phyloP scores from a whole-genome alignment of 352 stramenopile species.

The Thalassiosira livingstoniorum region DNA sequence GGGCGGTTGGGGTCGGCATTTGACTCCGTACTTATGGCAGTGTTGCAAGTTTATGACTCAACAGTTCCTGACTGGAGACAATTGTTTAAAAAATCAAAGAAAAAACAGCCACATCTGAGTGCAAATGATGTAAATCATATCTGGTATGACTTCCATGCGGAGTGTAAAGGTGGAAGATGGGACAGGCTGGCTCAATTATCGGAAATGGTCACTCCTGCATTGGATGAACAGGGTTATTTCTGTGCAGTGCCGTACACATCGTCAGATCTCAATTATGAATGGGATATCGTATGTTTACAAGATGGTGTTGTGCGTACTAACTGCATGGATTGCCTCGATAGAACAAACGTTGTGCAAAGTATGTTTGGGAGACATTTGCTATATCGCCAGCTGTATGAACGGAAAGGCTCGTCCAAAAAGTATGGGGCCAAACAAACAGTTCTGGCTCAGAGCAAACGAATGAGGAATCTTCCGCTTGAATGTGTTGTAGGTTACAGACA shows the following conservation, averaged over 20 bases:
- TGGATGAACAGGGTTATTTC: conserved; percentile 86
- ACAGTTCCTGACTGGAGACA: no score
- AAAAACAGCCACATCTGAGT: conserved; percentile 13
- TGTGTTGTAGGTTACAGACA: conserved; percentile 45
- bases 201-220: conserved; percentile 88
- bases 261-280: conserved; percentile 31
- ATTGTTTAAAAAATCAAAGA: background rate
- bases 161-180: conserved; percentile 94
- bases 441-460: conserved; percentile 27
- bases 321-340: conserved; percentile 98
- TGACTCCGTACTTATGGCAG: conserved; percentile 81
- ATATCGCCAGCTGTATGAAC: conserved; percentile 88
- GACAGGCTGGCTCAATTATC: conserved; percentile 91
- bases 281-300: conserved; percentile 81
- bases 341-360: conserved; percentile 97
- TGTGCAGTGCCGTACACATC: conserved; percentile 33
- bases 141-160: conserved; percentile 98
- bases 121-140: conserved; percentile 85
- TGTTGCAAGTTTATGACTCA: conserved; percentile 85
- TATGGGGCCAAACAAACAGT: conserved; percentile 17
- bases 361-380: conserved; percentile 91
- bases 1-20: conserved; percentile 91
- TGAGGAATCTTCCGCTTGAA: conserved; percentile 47
- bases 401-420: conserved; percentile 27
- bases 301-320: conserved; percentile 95